Evolutionary conservation across 2,329 filamentous ascomycete genomes (phyloP), one percentile per base, ranked within the genome.

Genomic region (Neonectria ditissima): DNA sequence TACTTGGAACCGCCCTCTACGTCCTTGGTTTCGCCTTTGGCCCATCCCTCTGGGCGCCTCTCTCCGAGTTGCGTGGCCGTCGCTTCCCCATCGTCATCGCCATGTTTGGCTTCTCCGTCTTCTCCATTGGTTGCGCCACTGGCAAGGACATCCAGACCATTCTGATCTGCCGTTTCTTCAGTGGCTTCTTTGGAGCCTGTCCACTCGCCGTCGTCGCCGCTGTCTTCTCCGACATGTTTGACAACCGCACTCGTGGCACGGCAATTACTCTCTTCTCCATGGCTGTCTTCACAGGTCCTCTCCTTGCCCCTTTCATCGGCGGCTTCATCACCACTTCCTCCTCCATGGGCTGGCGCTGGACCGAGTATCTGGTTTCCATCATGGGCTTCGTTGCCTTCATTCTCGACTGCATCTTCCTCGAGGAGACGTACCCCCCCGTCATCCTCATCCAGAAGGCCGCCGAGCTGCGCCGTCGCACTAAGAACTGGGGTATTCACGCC

Each of bases 21-120:
- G 89, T 92, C n/a, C 78, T 92, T 9, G 89, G 89, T 41, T 90
- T 93, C 50, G 92, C 89, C 1, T 87, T 91, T 59, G 91, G 91
- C 4, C 91, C 92, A 1, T 86, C 87, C 0, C 81, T 94, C 22
- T 92, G 90, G 82, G 91, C 91, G 2, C 92, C 92, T 1, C 79
- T 94, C 5, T 92, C 89, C 2, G 92, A 95, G 79, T 81, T 91
- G 39, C 87, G 84, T 69, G 92, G 92, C 39, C 86, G 92, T 28
- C 83, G 87, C 34, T 76, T 91, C 22, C 89, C 89, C 9, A 74
- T 91, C 3, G 79, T 90, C 32, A 63, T 89, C 26, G 77, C 86
- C 69, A 89, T 89, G 85, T 88, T 91, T 72, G 89, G 88, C 39
- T 92, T 94, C 75, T 89, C 89, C 62, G 77, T 92, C 67, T 89